These are phyloP conservation scores for Alternaria sp. DNA, from an alignment of 2,329 filamentous ascomycete genomes.

Conservation along the genomic window DNA sequence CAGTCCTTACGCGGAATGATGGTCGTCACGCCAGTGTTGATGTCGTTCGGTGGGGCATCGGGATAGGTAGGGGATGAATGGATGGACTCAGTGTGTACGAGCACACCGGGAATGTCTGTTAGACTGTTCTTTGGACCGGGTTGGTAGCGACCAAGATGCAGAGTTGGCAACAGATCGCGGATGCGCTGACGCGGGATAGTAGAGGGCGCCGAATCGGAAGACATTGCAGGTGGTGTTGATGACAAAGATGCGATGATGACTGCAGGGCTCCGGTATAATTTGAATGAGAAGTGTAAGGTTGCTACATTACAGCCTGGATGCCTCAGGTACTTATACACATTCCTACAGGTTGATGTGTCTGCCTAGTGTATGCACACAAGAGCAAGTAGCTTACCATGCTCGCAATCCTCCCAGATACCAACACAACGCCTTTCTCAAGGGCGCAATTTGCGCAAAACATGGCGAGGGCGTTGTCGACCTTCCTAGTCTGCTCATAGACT, in stretches of 20 bases:
- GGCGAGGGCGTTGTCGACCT: background rate
- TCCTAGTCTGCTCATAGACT: background rate
- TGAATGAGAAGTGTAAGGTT: background rate
- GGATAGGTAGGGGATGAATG: slow-evolving; percentile 37
- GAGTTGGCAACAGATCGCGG: slow-evolving; percentile 47
- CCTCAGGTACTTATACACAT: background rate
- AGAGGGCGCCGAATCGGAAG: background rate
- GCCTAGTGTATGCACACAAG: background rate
- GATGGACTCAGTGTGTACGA: slow-evolving; percentile 51
- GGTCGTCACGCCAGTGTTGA: slow-evolving; percentile 54
- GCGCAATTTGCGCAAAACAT: background rate
- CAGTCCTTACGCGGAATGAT: slow-evolving; percentile 53
- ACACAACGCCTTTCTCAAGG: background rate
- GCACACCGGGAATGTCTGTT: slow-evolving; percentile 53
- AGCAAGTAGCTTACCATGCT: background rate
- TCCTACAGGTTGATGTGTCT: background rate
- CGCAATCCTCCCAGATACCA: background rate
- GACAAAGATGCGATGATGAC: background rate
- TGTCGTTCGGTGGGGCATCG: slow-evolving; percentile 32
- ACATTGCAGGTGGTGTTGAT: slow-evolving; percentile 7
- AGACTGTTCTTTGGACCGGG: slow-evolving; percentile 52
- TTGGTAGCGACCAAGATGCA: slow-evolving; percentile 46
- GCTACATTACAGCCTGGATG: background rate
- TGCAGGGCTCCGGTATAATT: no score
- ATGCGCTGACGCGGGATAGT: slow-evolving; percentile 40